phyloP scores from a whole-genome alignment of 306 rosid species.

The Fragaria ananassa region DNA sequence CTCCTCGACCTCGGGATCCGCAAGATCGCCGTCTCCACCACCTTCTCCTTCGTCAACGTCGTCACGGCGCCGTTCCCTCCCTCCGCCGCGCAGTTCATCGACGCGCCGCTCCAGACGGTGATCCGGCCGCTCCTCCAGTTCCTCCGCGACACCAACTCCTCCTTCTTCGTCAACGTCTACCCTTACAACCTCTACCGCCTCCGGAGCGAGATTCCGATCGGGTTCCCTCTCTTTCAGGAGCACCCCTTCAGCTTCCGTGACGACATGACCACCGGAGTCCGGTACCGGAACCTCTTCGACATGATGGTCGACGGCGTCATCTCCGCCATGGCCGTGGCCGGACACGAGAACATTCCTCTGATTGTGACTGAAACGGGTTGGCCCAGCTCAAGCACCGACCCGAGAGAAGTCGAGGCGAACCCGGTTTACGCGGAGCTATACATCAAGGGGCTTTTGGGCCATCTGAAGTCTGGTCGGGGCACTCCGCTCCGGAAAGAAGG shows the following conservation, averaged over 20 bases:
- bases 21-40: slow-evolving; percentile 63
- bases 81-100: slow-evolving; percentile 61
- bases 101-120: slow-evolving; percentile 27
- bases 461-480: slow-evolving; percentile 57
- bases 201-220: slow-evolving; percentile 61
- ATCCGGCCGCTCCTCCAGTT: slow-evolving; percentile 64
- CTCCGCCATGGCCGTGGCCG: slow-evolving; percentile 60
- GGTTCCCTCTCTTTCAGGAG: slow-evolving; percentile 66
- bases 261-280: slow-evolving; percentile 66
- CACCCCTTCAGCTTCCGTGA: slow-evolving; percentile 73
- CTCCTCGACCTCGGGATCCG: slow-evolving; percentile 72
- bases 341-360: slow-evolving; percentile 53
- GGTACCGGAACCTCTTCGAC: slow-evolving; percentile 77
- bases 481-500: slow-evolving; percentile 75
- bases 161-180: slow-evolving; percentile 72
- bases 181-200: slow-evolving; percentile 76
- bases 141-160: slow-evolving; percentile 66
- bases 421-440: slow-evolving; percentile 65
- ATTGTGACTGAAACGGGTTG: slow-evolving; percentile 85
- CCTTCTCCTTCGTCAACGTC: slow-evolving; percentile 60
- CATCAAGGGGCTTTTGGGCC: slow-evolving; percentile 56
- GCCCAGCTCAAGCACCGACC: slow-evolving; percentile 54
- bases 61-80: slow-evolving; percentile 68
- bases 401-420: slow-evolving; percentile 60
- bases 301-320: slow-evolving; percentile 73